A percentile compares a stretch with the other conserved stretches of the same genome.
phyloP scores from a whole-genome alignment of 768 basidiomycete species.

The Hericium rajendrae region DNA sequence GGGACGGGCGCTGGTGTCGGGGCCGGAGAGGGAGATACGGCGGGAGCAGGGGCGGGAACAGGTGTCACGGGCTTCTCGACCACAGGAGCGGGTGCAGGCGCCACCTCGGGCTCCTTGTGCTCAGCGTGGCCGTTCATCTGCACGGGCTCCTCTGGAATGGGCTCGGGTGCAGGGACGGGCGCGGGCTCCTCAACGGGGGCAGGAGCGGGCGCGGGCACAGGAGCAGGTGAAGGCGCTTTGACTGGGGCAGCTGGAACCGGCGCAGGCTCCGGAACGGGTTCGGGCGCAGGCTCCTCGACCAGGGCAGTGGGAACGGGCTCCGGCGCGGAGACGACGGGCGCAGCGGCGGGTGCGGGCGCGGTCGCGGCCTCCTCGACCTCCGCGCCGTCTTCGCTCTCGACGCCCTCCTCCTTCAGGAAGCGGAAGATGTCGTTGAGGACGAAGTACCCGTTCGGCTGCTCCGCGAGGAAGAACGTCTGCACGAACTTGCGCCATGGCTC shows the following conservation, averaged over 20 bases:
- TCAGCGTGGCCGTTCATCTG: constrained; percentile 18
- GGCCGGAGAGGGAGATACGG: constrained; percentile 20
- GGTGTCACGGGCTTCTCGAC: constrained; percentile 19
- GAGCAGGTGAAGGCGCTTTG: constrained; percentile 11
- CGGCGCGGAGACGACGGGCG: background rate
- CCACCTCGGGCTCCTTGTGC: constrained; percentile 19
- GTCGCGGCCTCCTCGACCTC: constrained; percentile 24
- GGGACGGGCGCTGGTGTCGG: constrained; percentile 17
- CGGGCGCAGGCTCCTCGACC: constrained; percentile 29
- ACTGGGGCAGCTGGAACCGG: background rate
- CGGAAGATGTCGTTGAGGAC: constrained; percentile 99
- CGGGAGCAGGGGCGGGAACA: constrained; percentile 16
- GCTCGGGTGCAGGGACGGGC: constrained; percentile 18
- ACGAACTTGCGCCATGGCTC: constrained; percentile 97
- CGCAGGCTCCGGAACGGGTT: constrained; percentile 26
- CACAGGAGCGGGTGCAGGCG: constrained; percentile 21
- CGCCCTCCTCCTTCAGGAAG: constrained; percentile 92
- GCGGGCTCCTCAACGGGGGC: constrained; percentile 21
- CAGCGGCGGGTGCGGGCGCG: constrained; percentile 36
- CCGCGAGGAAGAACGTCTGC: constrained; percentile 99
- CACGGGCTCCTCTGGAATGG: constrained; percentile 29
- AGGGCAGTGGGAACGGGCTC: constrained; percentile 6
- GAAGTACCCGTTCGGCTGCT: constrained; percentile 98
- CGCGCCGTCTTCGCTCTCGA: constrained; percentile 60
- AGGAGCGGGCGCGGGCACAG: constrained; percentile 22